These are phyloP conservation scores for Podospora bellae-mahoneyi DNA, from an alignment of 495 filamentous ascomycete species.

Conservation along the genomic window DNA sequence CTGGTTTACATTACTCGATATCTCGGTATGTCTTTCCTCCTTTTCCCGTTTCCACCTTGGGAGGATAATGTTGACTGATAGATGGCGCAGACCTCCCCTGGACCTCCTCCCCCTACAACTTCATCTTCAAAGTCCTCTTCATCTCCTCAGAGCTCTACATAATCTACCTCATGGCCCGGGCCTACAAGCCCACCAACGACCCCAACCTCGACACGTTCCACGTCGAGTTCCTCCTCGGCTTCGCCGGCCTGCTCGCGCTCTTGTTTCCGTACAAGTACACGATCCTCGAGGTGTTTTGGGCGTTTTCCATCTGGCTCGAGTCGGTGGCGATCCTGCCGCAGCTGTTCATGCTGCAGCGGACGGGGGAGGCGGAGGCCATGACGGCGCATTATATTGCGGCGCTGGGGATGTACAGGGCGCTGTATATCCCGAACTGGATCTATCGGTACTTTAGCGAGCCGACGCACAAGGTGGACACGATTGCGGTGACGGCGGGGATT, in stretches of 20 bases:
- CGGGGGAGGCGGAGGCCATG: conserved; percentile 96
- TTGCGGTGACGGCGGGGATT: conserved; percentile 80
- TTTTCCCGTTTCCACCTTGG: neutral
- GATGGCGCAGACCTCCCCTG: conserved; percentile 72
- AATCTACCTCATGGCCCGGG: conserved; percentile 93
- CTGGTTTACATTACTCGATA: conserved; percentile 92
- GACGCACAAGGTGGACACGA: conserved; percentile 65
- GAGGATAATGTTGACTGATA: too few species aligned
- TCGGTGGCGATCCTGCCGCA: conserved; percentile 94
- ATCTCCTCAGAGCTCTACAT: conserved; percentile 85
- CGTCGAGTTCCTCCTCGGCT: conserved; percentile 83
- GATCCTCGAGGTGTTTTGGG: conserved; percentile 77
- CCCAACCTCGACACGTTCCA: conserved; percentile 95
- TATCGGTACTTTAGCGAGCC: conserved; percentile 77
- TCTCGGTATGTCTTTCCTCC: conserved; percentile 55
- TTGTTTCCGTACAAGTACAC: conserved; percentile 82
- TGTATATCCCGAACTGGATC: conserved; percentile 99
- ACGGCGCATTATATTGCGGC: conserved; percentile 98
- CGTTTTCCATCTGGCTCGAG: conserved; percentile 97
- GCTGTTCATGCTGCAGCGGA: conserved; percentile 95
- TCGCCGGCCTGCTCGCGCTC: conserved; percentile 71
- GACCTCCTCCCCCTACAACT: conserved; percentile 83
- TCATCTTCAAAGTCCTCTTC: conserved; percentile 94
- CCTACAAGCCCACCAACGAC: conserved; percentile 94
- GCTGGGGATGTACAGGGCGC: conserved; percentile 81